These are phyloP conservation scores for Nemania sp. DNA, from an alignment of 2,329 filamentous ascomycete species.

Conservation along the genomic window DNA sequence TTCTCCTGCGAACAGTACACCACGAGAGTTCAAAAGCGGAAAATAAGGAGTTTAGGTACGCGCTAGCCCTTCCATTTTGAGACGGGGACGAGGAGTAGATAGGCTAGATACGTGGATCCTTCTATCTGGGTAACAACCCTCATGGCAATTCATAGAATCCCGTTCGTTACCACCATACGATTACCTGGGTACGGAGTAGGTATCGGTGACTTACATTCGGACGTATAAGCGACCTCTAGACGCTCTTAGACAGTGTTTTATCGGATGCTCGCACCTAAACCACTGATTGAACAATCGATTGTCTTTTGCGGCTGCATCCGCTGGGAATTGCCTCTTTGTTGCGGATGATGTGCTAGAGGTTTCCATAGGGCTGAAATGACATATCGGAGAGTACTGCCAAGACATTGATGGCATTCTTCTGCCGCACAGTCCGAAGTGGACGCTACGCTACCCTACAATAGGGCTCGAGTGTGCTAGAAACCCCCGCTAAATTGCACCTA, in stretches of 20 bases:
- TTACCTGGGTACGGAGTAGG: too few species aligned
- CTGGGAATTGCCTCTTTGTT: background rate
- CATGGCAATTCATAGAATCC: constrained; percentile 3
- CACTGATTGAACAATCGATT: background rate
- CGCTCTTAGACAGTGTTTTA: background rate
- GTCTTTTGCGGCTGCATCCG: constrained; percentile 1
- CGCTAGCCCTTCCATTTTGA: constrained; percentile 37
- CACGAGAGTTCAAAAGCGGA: constrained; percentile 34
- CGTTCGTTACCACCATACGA: background rate
- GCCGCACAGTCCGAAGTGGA: constrained; percentile 10
- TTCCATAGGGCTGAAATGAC: constrained; percentile 49
- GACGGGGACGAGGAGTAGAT: constrained; percentile 11
- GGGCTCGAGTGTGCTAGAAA: constrained; percentile 1
- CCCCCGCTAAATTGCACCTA: constrained; percentile 3
- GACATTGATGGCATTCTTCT: constrained; percentile 29
- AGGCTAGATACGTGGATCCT: constrained; percentile 16
- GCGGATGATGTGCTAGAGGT: constrained; percentile 1
- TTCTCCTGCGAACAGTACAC: too few species aligned
- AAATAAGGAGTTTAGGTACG: constrained; percentile 45
- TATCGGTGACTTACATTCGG: background rate
- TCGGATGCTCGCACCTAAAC: background rate
- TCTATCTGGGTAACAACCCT: constrained; percentile 12
- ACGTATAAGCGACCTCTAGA: background rate
- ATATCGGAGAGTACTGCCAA: constrained; percentile 27
- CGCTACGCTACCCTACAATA: background rate